Evolutionary conservation across 805 yeast species (phyloP).

Genomic region (Wickerhamiella galacta): DNA sequence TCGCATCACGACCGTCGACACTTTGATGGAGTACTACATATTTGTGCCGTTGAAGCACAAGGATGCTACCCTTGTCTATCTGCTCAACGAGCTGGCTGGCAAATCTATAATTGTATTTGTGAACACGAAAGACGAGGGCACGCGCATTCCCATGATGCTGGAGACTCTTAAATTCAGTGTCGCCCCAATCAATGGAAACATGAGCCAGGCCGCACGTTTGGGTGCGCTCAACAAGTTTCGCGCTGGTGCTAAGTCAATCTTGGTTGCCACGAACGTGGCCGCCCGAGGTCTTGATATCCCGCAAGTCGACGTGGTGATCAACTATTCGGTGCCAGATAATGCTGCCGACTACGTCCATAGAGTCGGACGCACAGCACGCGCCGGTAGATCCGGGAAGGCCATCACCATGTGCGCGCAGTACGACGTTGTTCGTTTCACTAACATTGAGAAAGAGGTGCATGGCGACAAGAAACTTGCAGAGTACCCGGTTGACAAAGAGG

Average conservation of each 20-base stretch:
- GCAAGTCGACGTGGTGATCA: constrained; percentile 82
- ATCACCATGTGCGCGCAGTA: constrained; percentile 84
- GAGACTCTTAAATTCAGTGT: constrained; percentile 74
- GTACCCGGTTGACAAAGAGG: constrained; percentile 61
- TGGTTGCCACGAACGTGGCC: constrained; percentile 95
- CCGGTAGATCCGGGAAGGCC: constrained; percentile 89
- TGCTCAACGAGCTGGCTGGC: constrained; percentile 69
- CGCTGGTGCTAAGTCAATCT: constrained; percentile 31
- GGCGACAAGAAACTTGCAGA: constrained; percentile 57
- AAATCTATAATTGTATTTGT: constrained; percentile 82
- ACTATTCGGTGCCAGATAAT: constrained; percentile 87
- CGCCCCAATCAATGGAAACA: constrained; percentile 86
- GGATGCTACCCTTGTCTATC: constrained; percentile 68
- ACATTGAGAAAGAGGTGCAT: constrained; percentile 76
- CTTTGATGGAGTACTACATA: constrained; percentile 76
- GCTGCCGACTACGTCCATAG: constrained; percentile 85
- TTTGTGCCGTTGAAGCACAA: constrained; percentile 86
- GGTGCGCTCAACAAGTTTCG: constrained; percentile 54
- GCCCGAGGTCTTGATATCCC: constrained; percentile 95
- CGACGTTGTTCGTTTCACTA: constrained; percentile 71
- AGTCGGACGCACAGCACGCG: constrained; percentile 92
- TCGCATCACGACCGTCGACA: constrained; percentile 84
- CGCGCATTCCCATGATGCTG: constrained; percentile 68
- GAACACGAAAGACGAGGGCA: constrained; percentile 89
- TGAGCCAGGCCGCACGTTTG: constrained; percentile 77